Conservation (phyloP, 306 rosid genomes). For the Bauhinia variegata region DNA sequence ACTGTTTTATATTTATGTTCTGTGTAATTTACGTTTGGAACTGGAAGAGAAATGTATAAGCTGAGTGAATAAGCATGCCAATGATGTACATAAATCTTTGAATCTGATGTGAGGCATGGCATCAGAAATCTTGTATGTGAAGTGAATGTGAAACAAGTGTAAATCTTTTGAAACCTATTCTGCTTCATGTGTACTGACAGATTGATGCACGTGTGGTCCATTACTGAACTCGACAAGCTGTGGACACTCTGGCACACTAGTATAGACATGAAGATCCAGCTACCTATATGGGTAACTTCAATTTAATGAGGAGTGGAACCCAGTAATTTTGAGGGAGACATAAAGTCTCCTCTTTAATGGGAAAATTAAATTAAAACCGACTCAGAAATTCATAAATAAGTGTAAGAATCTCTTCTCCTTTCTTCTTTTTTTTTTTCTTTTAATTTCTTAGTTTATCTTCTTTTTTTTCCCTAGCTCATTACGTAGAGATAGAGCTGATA, state of each 20-base stretch:
- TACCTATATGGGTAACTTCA: slow-evolving; percentile 2
- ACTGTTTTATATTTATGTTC: slow-evolving; percentile 19
- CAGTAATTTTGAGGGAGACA: neutral
- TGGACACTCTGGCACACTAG: neutral
- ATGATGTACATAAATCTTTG: slow-evolving; percentile 9
- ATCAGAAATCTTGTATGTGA: neutral
- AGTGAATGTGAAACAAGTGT: neutral
- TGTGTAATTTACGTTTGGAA: slow-evolving; percentile 31
- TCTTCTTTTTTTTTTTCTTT: no score
- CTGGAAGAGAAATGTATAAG: slow-evolving; percentile 19
- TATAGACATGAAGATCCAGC: neutral
- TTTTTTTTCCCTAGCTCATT: no score
- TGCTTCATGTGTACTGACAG: neutral
- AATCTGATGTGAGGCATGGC: slow-evolving; percentile 1
- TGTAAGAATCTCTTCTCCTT: no score
- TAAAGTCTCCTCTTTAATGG: neutral
- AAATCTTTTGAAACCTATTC: neutral
- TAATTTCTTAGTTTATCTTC: no score
- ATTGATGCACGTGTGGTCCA: neutral
- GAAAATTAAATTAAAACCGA: no score
- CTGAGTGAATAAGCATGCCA: slow-evolving; percentile 28
- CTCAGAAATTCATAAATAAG: no score
- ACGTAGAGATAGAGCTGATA: no score
- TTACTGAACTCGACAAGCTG: neutral
- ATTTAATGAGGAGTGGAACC: slow-evolving; percentile 16